Evolutionary conservation across 2,329 filamentous ascomycete species (phyloP).

Genomic region (Phaeosphaeria sp.): DNA sequence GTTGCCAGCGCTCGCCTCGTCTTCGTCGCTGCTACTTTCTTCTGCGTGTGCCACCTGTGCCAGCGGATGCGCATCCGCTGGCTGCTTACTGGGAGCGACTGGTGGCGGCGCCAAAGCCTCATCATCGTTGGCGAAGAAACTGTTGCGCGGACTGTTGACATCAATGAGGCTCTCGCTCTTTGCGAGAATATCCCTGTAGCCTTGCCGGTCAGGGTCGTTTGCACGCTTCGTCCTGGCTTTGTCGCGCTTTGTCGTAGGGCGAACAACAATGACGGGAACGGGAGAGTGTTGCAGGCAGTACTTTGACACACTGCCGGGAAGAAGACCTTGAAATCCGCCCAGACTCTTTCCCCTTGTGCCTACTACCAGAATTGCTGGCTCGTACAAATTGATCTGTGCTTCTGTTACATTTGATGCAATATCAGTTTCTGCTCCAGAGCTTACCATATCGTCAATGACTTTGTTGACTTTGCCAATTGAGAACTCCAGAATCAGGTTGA

Average conservation of each 20-base stretch:
- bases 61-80: conserved; percentile 38
- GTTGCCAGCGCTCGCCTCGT: conserved; percentile 9
- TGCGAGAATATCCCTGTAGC: conserved; percentile 79
- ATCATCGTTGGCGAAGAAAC: conserved; percentile 49
- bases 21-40: conserved; percentile 26
- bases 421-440: conserved; percentile 28
- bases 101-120: conserved; percentile 59
- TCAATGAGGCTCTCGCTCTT: conserved; percentile 66
- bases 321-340: conserved; percentile 82
- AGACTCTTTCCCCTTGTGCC: conserved; percentile 85
- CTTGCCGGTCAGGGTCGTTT: conserved; percentile 75
- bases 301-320: conserved; percentile 90
- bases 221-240: conserved; percentile 89
- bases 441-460: conserved; percentile 87
- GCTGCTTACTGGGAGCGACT: conserved; percentile 52
- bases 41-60: conserved; percentile 34
- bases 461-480: conserved; percentile 88
- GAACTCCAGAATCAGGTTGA: conserved; percentile 85
- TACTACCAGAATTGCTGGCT: conserved; percentile 89
- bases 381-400: conserved; percentile 82
- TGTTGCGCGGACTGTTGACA: conserved; percentile 54
- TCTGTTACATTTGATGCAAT: neutral
- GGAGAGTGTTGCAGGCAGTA: conserved; percentile 94
- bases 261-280: conserved; percentile 89
- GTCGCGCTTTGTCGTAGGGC: conserved; percentile 83